These are phyloP conservation scores for Aspergillus oerlinghausenensis DNA, from an alignment of 2,329 filamentous ascomycete genomes.

Conservation along the genomic window DNA sequence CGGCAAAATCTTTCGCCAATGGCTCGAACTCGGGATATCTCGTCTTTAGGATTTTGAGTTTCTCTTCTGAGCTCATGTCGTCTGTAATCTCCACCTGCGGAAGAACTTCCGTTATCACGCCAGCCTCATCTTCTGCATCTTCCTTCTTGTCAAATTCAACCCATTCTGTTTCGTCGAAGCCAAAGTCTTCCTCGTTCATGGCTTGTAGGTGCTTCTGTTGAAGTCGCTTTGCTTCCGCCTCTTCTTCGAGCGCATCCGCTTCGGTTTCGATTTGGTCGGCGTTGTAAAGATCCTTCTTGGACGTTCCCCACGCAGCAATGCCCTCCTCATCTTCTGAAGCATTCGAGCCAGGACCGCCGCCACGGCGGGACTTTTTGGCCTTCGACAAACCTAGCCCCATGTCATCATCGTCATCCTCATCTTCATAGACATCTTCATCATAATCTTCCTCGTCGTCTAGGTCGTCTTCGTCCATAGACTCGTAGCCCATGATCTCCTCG, in stretches of 20 bases:
- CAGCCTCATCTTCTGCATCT: slow-evolving; percentile 44
- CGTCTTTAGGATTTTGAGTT: slow-evolving; percentile 67
- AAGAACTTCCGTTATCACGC: slow-evolving; percentile 78
- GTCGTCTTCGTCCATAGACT: slow-evolving; percentile 46
- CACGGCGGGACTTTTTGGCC: slow-evolving; percentile 18
- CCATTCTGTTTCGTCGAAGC: slow-evolving; percentile 90
- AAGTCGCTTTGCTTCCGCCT: slow-evolving; percentile 78
- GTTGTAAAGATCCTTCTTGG: slow-evolving; percentile 88
- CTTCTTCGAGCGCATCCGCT: slow-evolving; percentile 79
- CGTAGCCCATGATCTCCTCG: slow-evolving; percentile 58
- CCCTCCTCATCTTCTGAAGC: slow-evolving; percentile 45
- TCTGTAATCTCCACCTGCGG: slow-evolving; percentile 77
- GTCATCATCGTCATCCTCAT: slow-evolving; percentile 31
- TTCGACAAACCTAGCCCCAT: slow-evolving; percentile 12
- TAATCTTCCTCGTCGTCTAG: slow-evolving; percentile 33
- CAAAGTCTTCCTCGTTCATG: slow-evolving; percentile 89
- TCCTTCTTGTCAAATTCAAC: slow-evolving; percentile 50
- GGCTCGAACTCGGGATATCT: slow-evolving; percentile 91
- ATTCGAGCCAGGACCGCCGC: slow-evolving; percentile 17
- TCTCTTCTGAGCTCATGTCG: slow-evolving; percentile 71
- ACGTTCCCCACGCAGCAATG: slow-evolving; percentile 76
- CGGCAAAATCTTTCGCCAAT: slow-evolving; percentile 71
- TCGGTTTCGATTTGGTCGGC: slow-evolving; percentile 71
- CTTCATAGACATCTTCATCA: slow-evolving; percentile 45
- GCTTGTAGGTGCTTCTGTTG: slow-evolving; percentile 87